These are phyloP conservation scores for Phytophthora tentaculata DNA, from an alignment of 352 stramenopile genomes.

Conservation along the genomic window DNA sequence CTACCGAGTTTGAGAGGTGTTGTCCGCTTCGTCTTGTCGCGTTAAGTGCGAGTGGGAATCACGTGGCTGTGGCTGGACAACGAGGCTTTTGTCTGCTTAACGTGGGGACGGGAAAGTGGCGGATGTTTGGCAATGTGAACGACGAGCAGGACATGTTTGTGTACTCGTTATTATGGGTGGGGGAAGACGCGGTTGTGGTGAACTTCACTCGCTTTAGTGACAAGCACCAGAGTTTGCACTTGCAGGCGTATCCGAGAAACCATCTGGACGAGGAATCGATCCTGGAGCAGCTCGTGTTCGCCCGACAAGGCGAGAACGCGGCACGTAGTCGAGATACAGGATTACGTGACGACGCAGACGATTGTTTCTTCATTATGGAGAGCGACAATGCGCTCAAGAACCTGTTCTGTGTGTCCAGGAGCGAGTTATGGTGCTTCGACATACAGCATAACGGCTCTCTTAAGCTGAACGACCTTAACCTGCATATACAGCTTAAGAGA, in stretches of 20 bases:
- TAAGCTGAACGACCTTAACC: conserved; percentile 44
- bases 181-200: conserved; percentile 69
- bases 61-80: conserved; percentile 75
- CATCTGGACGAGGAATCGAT: conserved; percentile 76
- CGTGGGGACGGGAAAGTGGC: conserved; percentile 71
- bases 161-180: conserved; percentile 68
- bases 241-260: conserved; percentile 78
- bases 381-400: conserved; percentile 53
- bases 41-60: conserved; percentile 57
- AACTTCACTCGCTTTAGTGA: conserved; percentile 69
- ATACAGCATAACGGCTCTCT: conserved; percentile 50
- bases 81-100: conserved; percentile 81
- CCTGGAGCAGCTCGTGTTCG: conserved; percentile 54
- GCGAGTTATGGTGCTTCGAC: conserved; percentile 66
- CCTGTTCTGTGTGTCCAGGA: conserved; percentile 64
- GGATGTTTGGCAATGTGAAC: conserved; percentile 86
- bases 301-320: conserved; percentile 33
- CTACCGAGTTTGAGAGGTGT: conserved; percentile 67
- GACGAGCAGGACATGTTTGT: conserved; percentile 82
- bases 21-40: conserved; percentile 69
- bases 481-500: conserved; percentile 50
- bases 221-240: conserved; percentile 56
- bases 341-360: conserved; percentile 25
- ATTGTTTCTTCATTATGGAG: conserved; percentile 66
- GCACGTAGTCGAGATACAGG: conserved; percentile 14